A percentile compares a stretch with the other conserved stretches of the same genome.
Evolutionary conservation across 2,329 filamentous ascomycete genomes (phyloP).

Genomic region (Fusarium floridanum): DNA sequence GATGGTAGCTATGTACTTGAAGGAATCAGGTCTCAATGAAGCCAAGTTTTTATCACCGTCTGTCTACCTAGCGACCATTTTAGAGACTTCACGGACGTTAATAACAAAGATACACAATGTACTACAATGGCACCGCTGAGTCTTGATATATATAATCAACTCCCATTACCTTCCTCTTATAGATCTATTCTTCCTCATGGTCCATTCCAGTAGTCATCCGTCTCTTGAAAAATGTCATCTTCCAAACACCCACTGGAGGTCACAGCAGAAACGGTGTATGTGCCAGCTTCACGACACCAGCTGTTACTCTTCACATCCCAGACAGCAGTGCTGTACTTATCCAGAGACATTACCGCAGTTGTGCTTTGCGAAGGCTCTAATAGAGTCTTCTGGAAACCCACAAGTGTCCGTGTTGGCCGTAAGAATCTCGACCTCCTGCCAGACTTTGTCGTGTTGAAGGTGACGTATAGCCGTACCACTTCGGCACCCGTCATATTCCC

Average conservation of each 20-base stretch:
- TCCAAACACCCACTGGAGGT: not conserved
- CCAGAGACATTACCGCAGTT: not conserved
- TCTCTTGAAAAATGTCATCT: not conserved
- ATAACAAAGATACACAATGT: not conserved
- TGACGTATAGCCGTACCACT: slow-evolving; percentile 22
- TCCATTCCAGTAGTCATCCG: slow-evolving; percentile 17
- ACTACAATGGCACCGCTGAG: not conserved
- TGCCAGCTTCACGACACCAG: slow-evolving; percentile 15
- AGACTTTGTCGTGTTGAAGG: not conserved
- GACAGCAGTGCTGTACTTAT: slow-evolving; percentile 14
- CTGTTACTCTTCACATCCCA: slow-evolving; percentile 17
- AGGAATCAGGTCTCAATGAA: no score
- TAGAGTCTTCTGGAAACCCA: slow-evolving; percentile 7
- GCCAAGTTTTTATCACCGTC: no score
- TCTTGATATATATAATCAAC: not conserved
- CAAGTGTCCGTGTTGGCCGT: slow-evolving; percentile 5
- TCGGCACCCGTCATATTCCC: slow-evolving; percentile 7
- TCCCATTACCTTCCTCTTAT: not conserved
- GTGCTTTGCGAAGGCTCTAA: not conserved
- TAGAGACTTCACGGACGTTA: no score
- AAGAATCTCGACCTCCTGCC: slow-evolving; percentile 15
- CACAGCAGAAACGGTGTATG: slow-evolving; percentile 10
- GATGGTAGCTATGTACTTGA: no score
- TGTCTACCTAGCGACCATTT: no score
- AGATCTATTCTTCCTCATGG: not conserved